Percentiles rank a stretch among this genome's conserved stretches.
phyloP scores from a whole-genome alignment of 345 rosid genomes.

The Anastatica hierochuntica region DNA sequence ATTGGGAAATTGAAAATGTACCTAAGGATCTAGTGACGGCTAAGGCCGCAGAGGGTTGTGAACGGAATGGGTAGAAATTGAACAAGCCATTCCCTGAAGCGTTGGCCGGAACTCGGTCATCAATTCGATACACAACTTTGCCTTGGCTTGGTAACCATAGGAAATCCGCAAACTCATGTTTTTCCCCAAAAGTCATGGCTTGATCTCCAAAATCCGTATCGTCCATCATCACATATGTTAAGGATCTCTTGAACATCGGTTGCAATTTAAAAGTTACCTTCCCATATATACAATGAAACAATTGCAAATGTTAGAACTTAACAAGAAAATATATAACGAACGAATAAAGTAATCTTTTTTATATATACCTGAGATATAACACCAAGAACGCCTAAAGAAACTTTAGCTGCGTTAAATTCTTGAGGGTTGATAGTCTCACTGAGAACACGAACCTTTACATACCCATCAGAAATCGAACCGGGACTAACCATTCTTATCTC shows the following conservation, averaged over 20 bases:
- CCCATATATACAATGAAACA: no score
- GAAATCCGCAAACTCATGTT: conserved; percentile 70
- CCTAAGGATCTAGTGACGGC: conserved; percentile 39
- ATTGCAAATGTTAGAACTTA: no score
- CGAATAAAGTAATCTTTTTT: not conserved
- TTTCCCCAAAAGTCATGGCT: conserved; percentile 37
- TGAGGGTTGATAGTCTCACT: conserved; percentile 1
- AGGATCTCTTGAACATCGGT: conserved; percentile 58
- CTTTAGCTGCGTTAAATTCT: conserved; percentile 50
- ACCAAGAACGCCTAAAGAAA: conserved; percentile 76
- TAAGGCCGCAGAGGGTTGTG: conserved; percentile 26
- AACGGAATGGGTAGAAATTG: conserved; percentile 46
- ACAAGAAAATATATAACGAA: not conserved
- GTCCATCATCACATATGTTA: conserved; percentile 27
- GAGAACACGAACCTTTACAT: conserved; percentile 35
- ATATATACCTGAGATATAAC: conserved; percentile 52
- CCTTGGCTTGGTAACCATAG: conserved; percentile 62
- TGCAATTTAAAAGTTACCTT: conserved; percentile 52
- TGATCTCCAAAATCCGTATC: conserved; percentile 43
- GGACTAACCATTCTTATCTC: conserved; percentile 64
- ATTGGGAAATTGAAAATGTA: not conserved
- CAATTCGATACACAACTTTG: conserved; percentile 49
- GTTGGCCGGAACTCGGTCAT: conserved; percentile 39
- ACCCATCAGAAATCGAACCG: conserved; percentile 33
- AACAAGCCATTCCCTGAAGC: conserved; percentile 43